Conservation (phyloP, 78 protist genomes). For the Acrasis kona region DNA sequence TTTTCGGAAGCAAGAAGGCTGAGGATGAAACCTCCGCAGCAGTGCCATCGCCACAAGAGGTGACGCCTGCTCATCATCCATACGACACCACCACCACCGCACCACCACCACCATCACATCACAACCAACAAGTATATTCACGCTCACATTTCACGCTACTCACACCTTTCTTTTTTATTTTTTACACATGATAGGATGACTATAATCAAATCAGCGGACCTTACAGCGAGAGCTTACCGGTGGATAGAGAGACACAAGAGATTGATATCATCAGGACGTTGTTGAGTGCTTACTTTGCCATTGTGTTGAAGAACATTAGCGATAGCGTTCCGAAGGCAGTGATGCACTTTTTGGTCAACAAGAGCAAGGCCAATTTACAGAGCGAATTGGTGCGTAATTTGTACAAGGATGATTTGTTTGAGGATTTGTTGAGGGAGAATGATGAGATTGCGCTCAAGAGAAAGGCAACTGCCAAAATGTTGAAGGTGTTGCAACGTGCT, state of each 20-base stretch:
- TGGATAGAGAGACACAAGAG: neutral
- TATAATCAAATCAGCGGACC: no score
- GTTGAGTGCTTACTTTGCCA: slow-evolving; percentile 57
- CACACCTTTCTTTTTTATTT: no score
- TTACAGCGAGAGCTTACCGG: no score
- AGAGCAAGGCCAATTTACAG: slow-evolving; percentile 57
- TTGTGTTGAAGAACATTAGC: slow-evolving; percentile 69
- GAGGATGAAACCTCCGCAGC: no score
- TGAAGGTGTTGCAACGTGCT: slow-evolving; percentile 25
- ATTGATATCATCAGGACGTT: slow-evolving; percentile 17
- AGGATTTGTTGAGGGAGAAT: slow-evolving; percentile 57
- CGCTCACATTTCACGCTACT: no score
- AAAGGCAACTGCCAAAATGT: neutral
- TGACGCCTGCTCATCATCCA: no score
- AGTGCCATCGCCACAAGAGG: no score
- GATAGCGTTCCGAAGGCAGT: slow-evolving; percentile 88
- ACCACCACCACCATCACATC: no score
- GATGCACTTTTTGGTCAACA: slow-evolving; percentile 85
- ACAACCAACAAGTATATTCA: no score
- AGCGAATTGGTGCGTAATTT: slow-evolving; percentile 55
- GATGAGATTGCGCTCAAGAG: neutral
- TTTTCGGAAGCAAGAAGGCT: no score
- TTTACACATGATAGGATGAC: no score
- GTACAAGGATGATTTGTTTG: slow-evolving; percentile 70
- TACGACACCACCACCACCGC: no score